Base-by-base conservation (phyloP, 176 grass and related monocot genomes). In the Eremochloa ophiuroides region DNA sequence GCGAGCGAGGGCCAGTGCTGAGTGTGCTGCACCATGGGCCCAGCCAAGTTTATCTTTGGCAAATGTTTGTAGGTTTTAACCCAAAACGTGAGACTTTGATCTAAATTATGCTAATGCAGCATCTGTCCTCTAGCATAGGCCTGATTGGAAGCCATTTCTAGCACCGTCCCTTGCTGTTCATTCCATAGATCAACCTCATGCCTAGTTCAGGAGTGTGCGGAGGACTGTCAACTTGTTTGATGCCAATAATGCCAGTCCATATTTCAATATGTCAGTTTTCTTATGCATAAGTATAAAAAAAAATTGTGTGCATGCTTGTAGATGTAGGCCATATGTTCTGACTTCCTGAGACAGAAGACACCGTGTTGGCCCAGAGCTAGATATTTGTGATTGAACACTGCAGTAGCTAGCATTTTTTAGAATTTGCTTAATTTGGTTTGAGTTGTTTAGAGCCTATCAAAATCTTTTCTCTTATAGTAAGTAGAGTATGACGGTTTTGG, bases 231-330 rank as follows among this genome's bases (percentile, higher is more conserved):
- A 48, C 70, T 29, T 59, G 25, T 18, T 18, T 53, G 20, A 34
- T 73, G 53, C 40, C 8, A 62, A 75, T 28, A 56, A 6, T 71
- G 46, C 7, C 42, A 59, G 15, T 66, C n/a, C 17, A 58, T 58
- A 2, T 8, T 33, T 83, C 23, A 29, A 51, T 70, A 23, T 61
- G 48, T 40, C 41, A 63, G 10, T 40, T 20, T 53, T 18, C 17
- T 55, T 4, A 77, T 87, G 20, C 29, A 31, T 62, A 71, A 69
- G 41, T 13, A 68, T 51, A 67, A 27, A 68, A 35, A 35, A 34
- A 73, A 69, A 48, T 48, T 63, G 10, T 73, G 66, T 17, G 23
- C 76, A 66, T 53, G 25, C 66, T 82, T 75, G 33, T 33, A 16
- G 29, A 67, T 13, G 11, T 17, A 39, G 55, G 7, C 42, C 35